Evolutionary conservation across 2,329 filamentous ascomycete genomes (phyloP).

Genomic region (Penicillium verrucosum): DNA sequence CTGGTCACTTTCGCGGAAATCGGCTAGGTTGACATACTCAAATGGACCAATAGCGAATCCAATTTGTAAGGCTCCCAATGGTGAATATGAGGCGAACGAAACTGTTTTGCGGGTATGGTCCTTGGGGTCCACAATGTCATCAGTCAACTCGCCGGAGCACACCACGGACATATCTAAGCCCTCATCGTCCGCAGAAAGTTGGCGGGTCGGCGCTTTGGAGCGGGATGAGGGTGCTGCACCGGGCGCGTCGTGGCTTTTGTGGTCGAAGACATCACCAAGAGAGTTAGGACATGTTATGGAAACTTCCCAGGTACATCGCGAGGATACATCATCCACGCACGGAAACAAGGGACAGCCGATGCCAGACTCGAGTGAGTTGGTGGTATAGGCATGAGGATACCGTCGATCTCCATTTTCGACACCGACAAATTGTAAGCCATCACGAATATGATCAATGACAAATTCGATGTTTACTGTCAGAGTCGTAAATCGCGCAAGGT

Average conservation of each 20-base stretch:
- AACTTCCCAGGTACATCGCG: constrained; percentile 82
- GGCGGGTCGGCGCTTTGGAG: constrained; percentile 30
- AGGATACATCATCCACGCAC: constrained; percentile 80
- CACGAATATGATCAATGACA: constrained; percentile 67
- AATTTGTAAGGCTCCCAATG: constrained; percentile 80
- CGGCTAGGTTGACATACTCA: constrained; percentile 83
- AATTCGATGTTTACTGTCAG: constrained; percentile 72
- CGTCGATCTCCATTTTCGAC: constrained; percentile 73
- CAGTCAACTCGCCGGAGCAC: constrained; percentile 83
- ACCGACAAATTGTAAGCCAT: constrained; percentile 89
- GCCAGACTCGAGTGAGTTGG: constrained; percentile 73
- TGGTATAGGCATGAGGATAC: constrained; percentile 90
- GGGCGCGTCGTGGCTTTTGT: constrained; percentile 28
- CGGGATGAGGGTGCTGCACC: constrained; percentile 17
- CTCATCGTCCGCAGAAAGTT: constrained; percentile 72
- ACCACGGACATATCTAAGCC: constrained; percentile 84
- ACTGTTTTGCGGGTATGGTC: constrained; percentile 84
- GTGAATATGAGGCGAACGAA: constrained; percentile 72
- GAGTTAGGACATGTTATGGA: constrained; percentile 83
- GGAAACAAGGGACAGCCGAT: constrained; percentile 85
- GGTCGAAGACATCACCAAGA: constrained; percentile 67
- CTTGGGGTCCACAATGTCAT: constrained; percentile 73
- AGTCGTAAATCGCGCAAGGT: constrained; percentile 54
- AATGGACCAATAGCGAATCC: constrained; percentile 94
- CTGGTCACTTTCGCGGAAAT: constrained; percentile 84